Evolutionary conservation across 169 alveolate species (phyloP), one percentile per base, ranked within the genome.

Genomic region (Plasmodium ovale): DNA sequence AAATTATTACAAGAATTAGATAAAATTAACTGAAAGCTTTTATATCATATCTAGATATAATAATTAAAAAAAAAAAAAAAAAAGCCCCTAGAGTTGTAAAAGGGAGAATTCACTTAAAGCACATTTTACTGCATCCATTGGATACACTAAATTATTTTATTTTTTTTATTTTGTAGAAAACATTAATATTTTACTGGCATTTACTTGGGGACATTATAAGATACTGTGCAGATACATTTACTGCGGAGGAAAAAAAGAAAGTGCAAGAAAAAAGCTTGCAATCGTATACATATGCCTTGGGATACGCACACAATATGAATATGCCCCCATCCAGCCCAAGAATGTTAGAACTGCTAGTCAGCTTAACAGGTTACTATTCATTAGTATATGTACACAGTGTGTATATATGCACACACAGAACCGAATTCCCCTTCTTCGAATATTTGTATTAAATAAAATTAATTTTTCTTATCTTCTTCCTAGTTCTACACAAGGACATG

Each of bases 401-500:
- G 21, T 5, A 21, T 39, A 62, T 77, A 53, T 62, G 14, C 42
- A 1, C 14, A 62, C 37, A 31, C 33, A 6, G 10, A 7, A 29
- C 33, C 10, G 67, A 19, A 65, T 19, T 47, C 16, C 35, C 25
- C 29, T 25, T 68, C n/a, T 27, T 51, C 35, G 0, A 33, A 37
- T 53, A 31, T 72, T 54, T 54, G 19, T 21, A 19, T 58, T 3
- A n/a, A 19, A n/a, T n/a, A n/a, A n/a, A n/a, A n/a, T n/a, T n/a
- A 3, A 58, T 84, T 56, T 56, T 68, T 44, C 27, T 49, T 6
- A 72, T 27, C 39, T 25, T 54, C 3, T 62, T 54, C 42, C 12
- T 59, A 85, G 91, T 85, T 39, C 73, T 85, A 42, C 70, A 69
- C 56, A 85, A 70, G 31, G 91, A 85, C 27, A 85, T 85, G 84